These are phyloP conservation scores for Protomyces gravidus DNA, from an alignment of 1,139 yeast species.

Conservation along the genomic window DNA sequence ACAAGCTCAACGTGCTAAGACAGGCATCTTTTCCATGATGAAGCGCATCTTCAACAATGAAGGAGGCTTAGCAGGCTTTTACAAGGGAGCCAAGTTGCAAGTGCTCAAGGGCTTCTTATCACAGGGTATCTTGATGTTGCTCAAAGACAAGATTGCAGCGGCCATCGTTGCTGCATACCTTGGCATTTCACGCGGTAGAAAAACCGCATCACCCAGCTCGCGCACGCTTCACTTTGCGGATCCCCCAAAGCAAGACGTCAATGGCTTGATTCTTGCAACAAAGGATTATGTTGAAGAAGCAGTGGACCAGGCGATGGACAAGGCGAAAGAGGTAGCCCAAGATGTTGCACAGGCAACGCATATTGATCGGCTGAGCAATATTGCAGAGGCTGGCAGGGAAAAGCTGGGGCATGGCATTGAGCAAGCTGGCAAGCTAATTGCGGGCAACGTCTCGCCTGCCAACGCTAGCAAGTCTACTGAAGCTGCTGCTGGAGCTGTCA, in stretches of 20 bases:
- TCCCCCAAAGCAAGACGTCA: conserved; percentile 27
- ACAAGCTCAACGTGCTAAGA: conserved; percentile 47
- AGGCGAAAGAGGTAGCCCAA: conserved; percentile 18
- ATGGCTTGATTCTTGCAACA: conserved; percentile 21
- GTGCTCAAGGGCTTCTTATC: conserved; percentile 27
- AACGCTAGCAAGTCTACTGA: background rate
- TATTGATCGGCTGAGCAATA: background rate
- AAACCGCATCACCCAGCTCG: background rate
- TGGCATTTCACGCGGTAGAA: conserved; percentile 2
- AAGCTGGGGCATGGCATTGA: background rate
- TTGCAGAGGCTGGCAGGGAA: background rate
- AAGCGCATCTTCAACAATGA: conserved; percentile 13
- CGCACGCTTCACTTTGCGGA: conserved; percentile 12
- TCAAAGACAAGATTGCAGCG: conserved; percentile 22
- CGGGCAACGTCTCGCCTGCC: background rate
- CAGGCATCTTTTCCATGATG: conserved; percentile 5
- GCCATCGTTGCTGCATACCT: conserved; percentile 20
- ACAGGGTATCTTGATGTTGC: conserved; percentile 26
- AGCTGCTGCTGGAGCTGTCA: background rate
- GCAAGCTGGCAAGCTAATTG: background rate
- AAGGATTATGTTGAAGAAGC: conserved; percentile 19
- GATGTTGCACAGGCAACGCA: conserved; percentile 7
- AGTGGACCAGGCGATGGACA: conserved; percentile 19
- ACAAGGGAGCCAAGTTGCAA: conserved; percentile 22
- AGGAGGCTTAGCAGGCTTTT: conserved; percentile 21